Conservation (phyloP, 1,284 basidiomycete genomes). For the Leccinum subfulvum region DNA sequence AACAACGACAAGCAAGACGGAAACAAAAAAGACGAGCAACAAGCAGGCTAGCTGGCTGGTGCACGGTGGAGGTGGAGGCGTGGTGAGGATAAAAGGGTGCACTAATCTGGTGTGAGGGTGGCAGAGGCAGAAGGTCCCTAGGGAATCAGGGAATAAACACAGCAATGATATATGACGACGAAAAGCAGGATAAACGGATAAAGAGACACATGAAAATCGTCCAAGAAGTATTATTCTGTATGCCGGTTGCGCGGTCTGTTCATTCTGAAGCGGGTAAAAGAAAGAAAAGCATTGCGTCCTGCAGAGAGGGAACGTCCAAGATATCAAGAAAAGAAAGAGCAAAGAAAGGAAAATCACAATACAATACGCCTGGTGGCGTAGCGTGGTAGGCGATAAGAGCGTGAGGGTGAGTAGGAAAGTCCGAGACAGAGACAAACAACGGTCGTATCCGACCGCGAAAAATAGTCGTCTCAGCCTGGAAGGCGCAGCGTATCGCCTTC, state of each 20-base stretch:
- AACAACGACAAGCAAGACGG: background rate
- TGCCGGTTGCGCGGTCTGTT: background rate
- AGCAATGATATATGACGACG: conserved; percentile 18
- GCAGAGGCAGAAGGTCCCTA: background rate
- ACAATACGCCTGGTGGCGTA: conserved; percentile 15
- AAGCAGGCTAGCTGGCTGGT: background rate
- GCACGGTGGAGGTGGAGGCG: background rate
- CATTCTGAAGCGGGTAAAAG: background rate
- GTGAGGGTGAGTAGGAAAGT: background rate
- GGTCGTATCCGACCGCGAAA: background rate
- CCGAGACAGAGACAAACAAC: background rate
- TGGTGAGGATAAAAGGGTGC: background rate
- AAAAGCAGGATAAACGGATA: conserved; percentile 3
- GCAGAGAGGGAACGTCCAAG: conserved; percentile 25
- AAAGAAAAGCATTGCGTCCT: conserved; percentile 15
- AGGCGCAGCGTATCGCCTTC: conserved; percentile 59
- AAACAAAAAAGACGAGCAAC: background rate
- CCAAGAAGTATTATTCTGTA: conserved; percentile 27
- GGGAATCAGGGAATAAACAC: conserved; percentile 2
- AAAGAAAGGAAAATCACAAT: conserved; percentile 5
- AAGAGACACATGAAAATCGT: conserved; percentile 11
- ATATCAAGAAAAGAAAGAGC: conserved; percentile 22
- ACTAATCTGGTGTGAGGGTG: background rate
- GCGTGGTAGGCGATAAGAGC: background rate
- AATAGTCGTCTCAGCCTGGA: conserved; percentile 17